phyloP scores from a whole-genome alignment of 1,139 yeast genomes.

The Eremothecium gossypii region DNA sequence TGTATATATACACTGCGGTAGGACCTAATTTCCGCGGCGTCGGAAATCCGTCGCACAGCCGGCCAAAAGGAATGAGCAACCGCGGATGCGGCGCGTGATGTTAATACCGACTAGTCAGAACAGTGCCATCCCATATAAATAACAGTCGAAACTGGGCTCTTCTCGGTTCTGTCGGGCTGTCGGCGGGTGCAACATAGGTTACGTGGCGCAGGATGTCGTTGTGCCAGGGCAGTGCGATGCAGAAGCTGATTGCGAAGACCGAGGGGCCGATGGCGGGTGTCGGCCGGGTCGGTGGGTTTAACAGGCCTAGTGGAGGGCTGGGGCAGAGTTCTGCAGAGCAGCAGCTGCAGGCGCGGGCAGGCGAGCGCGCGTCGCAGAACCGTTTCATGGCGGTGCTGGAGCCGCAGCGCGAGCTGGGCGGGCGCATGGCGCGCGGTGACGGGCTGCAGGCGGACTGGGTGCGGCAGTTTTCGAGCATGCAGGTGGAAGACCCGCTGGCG shows the following conservation, averaged over 20 bases:
- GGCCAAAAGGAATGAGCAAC: no score
- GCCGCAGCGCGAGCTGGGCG: conserved; percentile 1
- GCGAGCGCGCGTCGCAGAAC: background rate
- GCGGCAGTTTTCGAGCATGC: conserved; percentile 21
- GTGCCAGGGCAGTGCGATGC: conserved; percentile 16
- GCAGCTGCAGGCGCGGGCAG: conserved; percentile 1
- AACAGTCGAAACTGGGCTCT: no score
- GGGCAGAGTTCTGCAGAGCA: background rate
- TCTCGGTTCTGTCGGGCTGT: no score
- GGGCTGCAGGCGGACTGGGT: conserved; percentile 12
- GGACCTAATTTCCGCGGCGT: no score
- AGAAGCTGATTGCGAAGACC: conserved; percentile 13
- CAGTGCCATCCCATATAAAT: no score
- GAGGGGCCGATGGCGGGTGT: conserved; percentile 8
- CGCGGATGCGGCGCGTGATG: no score
- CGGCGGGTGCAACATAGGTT: no score
- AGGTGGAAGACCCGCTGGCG: conserved; percentile 24
- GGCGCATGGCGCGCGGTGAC: background rate
- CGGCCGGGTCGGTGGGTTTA: conserved; percentile 1
- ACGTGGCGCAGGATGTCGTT: conserved; percentile 3
- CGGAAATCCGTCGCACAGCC: no score
- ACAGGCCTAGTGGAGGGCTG: background rate
- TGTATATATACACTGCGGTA: no score
- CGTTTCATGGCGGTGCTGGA: conserved; percentile 2
- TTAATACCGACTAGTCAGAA: no score